Evolutionary conservation across 768 basidiomycete genomes (phyloP).

Genomic region (Cystofilobasidium ferigula): DNA sequence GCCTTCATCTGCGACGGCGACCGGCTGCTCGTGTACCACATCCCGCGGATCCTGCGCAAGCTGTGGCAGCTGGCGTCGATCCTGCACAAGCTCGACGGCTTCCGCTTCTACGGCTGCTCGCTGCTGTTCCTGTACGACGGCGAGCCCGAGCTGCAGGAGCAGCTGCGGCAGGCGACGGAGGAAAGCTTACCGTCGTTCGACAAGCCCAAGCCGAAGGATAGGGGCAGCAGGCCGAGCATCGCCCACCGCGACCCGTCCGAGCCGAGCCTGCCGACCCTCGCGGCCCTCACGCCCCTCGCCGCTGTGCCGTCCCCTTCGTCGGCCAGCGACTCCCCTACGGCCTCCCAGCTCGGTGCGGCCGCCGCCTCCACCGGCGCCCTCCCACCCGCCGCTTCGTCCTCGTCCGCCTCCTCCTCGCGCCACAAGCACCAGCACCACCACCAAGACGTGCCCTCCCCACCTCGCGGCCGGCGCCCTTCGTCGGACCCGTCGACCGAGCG

Average conservation of each 20-base stretch:
- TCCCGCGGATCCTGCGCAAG: conserved; percentile 80
- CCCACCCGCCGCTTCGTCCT: no score
- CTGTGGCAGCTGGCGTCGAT: conserved; percentile 88
- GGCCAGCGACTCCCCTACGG: no score
- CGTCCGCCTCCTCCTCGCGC: no score
- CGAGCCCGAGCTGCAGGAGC: conserved; percentile 72
- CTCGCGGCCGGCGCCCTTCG: conserved; percentile 9
- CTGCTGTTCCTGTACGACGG: conserved; percentile 96
- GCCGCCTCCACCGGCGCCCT: no score
- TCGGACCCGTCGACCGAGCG: conserved; percentile 6
- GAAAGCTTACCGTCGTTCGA: not conserved
- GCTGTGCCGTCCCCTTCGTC: no score
- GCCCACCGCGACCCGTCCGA: not conserved
- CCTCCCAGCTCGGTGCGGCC: no score
- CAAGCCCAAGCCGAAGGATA: conserved; percentile 3
- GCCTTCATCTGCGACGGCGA: conserved; percentile 80
- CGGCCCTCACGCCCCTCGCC: no score
- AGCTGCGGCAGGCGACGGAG: conserved; percentile 30
- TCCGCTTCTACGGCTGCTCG: conserved; percentile 95
- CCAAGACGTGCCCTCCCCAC: conserved; percentile 21
- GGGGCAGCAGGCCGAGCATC: not conserved
- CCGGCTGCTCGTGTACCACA: conserved; percentile 74
- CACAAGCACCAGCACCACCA: conserved; percentile 25
- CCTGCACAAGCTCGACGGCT: conserved; percentile 79
- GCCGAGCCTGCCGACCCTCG: not conserved